Evolutionary conservation across 2,329 filamentous ascomycete species (phyloP), one percentile per base, ranked within the genome.

Genomic region (Diplodia mutila): DNA sequence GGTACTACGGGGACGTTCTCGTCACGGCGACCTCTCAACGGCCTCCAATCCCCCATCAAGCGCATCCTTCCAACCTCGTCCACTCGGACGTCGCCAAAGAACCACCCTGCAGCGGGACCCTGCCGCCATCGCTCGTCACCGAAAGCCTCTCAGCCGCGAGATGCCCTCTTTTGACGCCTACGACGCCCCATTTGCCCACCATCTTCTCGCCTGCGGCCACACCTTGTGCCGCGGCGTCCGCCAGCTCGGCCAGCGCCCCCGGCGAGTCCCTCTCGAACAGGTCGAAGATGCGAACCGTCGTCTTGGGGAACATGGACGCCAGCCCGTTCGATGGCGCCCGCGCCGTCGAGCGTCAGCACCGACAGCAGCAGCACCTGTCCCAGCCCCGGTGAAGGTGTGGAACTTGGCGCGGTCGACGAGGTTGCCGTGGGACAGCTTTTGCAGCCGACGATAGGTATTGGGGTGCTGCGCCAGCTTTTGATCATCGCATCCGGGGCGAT

Each of bases 361-460:
- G 86, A n/a, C n/a, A n/a, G 85, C 3, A 88, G 80, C 2, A 89
- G 80, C 73, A 88, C 87, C 73, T 89, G 87, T 1, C 87, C 87
- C 0, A 89, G 80, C 0, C 87, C n/a, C 87, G 1, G 86, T 87
- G 77, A 86, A 89, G 51, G 85, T 83, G 71, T 80, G 81, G 76
- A 89, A 89, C 51, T 81, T 74, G 1, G 76, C 71, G 71, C 84
- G 80, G 73, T 88, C 83, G 72, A 89, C 86, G 64, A 89, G 81
- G 72, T 88, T 85, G 66, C 86, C 86, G 75, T 89, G 87, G 0
- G 86, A 89, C 65, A 89, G 82, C 79, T 89, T 29, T 89, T n/a
- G 77, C 85, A 87, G 54, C 87, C 87, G 5, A 89, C 86, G 67
- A 89, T 88, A 72, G n/a, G n/a, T n/a, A n/a, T 89, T 89, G 32